Evolutionary conservation across 306 rosid genomes (phyloP).

Genomic region (Prosopis cineraria): DNA sequence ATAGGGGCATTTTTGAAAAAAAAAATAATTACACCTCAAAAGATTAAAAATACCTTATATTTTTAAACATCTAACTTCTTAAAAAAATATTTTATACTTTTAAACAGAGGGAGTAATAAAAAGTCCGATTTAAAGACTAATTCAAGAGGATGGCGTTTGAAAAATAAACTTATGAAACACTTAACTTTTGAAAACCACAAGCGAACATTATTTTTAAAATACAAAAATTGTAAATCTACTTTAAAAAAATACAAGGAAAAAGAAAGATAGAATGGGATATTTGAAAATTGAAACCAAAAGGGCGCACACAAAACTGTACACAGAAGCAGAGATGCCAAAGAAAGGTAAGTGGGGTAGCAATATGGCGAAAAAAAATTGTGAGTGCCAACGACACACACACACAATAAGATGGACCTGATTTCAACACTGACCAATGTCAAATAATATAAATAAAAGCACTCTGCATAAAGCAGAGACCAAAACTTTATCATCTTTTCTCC

Average conservation of each 20-base stretch:
- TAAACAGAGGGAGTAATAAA: too few species aligned
- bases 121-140: neutral
- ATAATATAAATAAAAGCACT: conserved; percentile 40
- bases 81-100: too few species aligned
- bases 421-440: conserved; percentile 35
- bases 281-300: neutral
- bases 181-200: neutral
- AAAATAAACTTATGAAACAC: neutral
- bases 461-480: conserved; percentile 39
- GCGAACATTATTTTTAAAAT: neutral
- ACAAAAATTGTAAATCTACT: neutral
- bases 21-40: too few species aligned
- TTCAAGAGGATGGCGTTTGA: neutral
- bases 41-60: too few species aligned
- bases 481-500: conserved; percentile 30
- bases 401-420: conserved; percentile 36
- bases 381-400: conserved; percentile 22
- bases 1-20: too few species aligned
- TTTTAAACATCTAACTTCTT: too few species aligned
- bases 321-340: neutral
- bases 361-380: conserved; percentile 5
- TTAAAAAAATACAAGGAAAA: neutral
- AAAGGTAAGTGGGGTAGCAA: conserved; percentile 1
- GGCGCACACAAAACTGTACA: conserved; percentile 2
- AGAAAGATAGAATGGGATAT: neutral